Base-by-base conservation (phyloP, 805 yeast species). In the Candida michaelii region DNA sequence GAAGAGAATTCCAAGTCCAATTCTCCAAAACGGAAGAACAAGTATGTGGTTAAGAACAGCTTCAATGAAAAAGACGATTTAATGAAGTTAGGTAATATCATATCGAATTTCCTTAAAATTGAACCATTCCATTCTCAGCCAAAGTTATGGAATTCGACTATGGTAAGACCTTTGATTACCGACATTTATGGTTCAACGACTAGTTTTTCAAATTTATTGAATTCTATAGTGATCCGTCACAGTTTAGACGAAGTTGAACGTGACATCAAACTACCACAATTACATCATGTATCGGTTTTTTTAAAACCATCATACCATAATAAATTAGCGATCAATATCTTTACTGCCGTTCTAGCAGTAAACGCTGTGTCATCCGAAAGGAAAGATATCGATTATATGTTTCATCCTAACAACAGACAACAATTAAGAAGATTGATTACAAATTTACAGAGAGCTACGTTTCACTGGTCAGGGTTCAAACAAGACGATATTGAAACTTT, bases 311-410 rank as follows among this genome's bases (percentile, higher is more conserved):
- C 88, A 0, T 74, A 63, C 49, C 82, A 79, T 48, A 83, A 83
- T 54, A 77, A 69, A 50, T 47, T 83, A 9, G 74, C 88, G 0
- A 68, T 83, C 14, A 83, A 83, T 54, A 60, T 83, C 8, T 83
- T 83, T 53, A 74, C 79, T 6, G 78, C 87, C 0, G 86, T 83
- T 1, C 62, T 83, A 34, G 86, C 88, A 1, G 79, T 81, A 2
- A 83, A 83, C 64, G 87, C 89, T 0, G 84, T 83, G 2, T 78
- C 88, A 4, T 82, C 89, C 0, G 88, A 83, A 53, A 60, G 89
- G 37, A 71, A 67, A 4, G 90, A 77, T 49, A 67, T 72, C 17
- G 89, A 83, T 57, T 83, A 80, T 58, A 81, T 83, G 87, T 83
- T 83, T 54, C 83, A 83, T 64, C 75, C 80, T 0, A 58, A 74